Evolutionary conservation across 495 filamentous ascomycete genomes (phyloP).

Genomic region (Aspergillus ostianus): DNA sequence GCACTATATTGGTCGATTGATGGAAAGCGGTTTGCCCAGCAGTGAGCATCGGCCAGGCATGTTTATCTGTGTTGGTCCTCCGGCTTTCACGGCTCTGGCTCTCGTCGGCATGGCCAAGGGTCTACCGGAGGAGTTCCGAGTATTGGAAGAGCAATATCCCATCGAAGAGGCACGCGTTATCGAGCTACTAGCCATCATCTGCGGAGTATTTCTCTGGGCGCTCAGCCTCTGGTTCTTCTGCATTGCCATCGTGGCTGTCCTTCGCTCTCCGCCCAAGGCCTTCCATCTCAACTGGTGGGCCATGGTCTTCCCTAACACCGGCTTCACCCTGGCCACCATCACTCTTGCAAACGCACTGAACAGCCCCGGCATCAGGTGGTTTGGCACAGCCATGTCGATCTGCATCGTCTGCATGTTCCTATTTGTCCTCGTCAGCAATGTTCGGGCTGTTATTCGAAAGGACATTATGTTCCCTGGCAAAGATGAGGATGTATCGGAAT

Average conservation of each 20-base stretch:
- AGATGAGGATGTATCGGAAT: conserved; percentile 56
- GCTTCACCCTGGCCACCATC: conserved; percentile 48
- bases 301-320: conserved; percentile 51
- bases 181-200: conserved; percentile 46
- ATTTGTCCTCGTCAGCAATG: conserved; percentile 53
- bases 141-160: conserved; percentile 29
- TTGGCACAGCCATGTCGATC: conserved; percentile 45
- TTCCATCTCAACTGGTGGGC: conserved; percentile 52
- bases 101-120: conserved; percentile 61
- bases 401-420: conserved; percentile 56
- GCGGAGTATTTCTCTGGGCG: conserved; percentile 66
- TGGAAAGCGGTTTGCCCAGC: conserved; percentile 55
- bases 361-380: conserved; percentile 38
- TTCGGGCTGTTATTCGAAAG: conserved; percentile 49
- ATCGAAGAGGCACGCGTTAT: conserved; percentile 39
- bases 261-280: conserved; percentile 49
- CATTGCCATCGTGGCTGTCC: conserved; percentile 52
- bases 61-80: conserved; percentile 70
- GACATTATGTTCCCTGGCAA: conserved; percentile 63
- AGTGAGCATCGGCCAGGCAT: conserved; percentile 56
- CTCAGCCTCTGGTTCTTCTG: conserved; percentile 72
- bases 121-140: conserved; percentile 35
- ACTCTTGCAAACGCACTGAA: conserved; percentile 40
- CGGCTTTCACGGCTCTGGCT: conserved; percentile 67
- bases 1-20: conserved; percentile 57